Percentiles rank a stretch among this genome's conserved stretches.
phyloP scores from a whole-genome alignment of 2,329 filamentous ascomycete genomes.

The Rhexocercosporidium sp. region DNA sequence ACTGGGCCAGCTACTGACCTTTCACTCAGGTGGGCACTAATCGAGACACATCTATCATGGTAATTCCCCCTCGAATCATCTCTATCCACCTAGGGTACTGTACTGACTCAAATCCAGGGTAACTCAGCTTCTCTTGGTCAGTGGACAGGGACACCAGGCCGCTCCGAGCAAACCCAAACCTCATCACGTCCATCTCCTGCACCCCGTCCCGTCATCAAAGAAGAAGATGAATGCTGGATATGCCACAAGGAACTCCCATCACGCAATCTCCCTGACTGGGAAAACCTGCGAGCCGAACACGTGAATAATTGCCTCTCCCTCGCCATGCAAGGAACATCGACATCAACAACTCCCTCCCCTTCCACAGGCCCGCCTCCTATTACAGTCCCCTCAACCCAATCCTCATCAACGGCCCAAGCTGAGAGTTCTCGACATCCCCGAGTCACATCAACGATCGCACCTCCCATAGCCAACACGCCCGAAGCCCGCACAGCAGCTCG shows the following conservation, averaged over 20 bases:
- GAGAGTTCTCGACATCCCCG: background rate
- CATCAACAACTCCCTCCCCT: constrained; percentile 24
- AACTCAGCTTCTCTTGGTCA: background rate
- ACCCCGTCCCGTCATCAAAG: constrained; percentile 53
- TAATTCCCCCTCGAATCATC: background rate
- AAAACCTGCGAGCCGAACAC: constrained; percentile 61
- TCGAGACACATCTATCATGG: constrained; percentile 3
- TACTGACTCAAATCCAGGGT: background rate
- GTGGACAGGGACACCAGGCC: background rate
- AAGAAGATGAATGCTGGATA: constrained; percentile 81
- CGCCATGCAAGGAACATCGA: constrained; percentile 12
- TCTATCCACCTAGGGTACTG: background rate
- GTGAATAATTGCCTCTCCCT: constrained; percentile 59
- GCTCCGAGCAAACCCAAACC: constrained; percentile 3
- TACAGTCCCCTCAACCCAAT: background rate
- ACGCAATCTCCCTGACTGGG: constrained; percentile 56
- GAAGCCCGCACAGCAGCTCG: constrained; percentile 30
- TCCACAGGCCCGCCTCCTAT: constrained; percentile 12
- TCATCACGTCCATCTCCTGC: constrained; percentile 22
- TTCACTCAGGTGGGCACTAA: constrained; percentile 16
- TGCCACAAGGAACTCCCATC: constrained; percentile 75
- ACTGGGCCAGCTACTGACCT: background rate
- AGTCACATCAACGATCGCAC: background rate
- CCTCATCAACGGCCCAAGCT: background rate
- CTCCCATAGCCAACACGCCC: constrained; percentile 26